Percentiles rank a stretch among this genome's conserved stretches.
These are phyloP conservation scores for Castanea crenata DNA, from an alignment of 306 rosid genomes.

Conservation along the genomic window DNA sequence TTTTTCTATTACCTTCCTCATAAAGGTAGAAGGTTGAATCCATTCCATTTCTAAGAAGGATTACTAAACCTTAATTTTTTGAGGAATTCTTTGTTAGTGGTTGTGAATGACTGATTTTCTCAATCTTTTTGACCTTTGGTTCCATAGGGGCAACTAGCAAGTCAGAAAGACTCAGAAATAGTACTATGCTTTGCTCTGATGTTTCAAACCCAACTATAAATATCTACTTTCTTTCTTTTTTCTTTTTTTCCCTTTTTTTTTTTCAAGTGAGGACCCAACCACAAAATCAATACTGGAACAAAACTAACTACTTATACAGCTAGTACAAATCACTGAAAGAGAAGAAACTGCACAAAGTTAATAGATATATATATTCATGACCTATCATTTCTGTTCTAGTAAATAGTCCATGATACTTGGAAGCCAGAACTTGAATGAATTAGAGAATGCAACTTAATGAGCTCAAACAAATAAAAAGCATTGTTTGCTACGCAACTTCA, in stretches of 20 bases:
- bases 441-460: background rate
- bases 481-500: too few species aligned
- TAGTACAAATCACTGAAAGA: background rate
- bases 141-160: too few species aligned
- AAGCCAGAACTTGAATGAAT: background rate
- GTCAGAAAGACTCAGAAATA: too few species aligned
- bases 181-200: background rate
- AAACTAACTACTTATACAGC: background rate
- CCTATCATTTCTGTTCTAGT: background rate
- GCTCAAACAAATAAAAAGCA: background rate
- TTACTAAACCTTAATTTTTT: too few species aligned
- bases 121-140: too few species aligned
- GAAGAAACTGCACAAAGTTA: background rate
- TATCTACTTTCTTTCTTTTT: background rate
- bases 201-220: background rate
- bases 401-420: background rate
- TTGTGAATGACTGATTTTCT: too few species aligned
- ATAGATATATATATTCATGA: background rate
- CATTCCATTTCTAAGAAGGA: too few species aligned
- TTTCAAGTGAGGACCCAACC: background rate
- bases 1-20: too few species aligned
- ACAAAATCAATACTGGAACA: background rate
- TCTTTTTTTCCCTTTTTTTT: background rate
- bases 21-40: too few species aligned
- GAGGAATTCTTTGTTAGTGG: too few species aligned